Conservation (phyloP, 352 stramenopile genomes). For the Phytophthora megakarya region DNA sequence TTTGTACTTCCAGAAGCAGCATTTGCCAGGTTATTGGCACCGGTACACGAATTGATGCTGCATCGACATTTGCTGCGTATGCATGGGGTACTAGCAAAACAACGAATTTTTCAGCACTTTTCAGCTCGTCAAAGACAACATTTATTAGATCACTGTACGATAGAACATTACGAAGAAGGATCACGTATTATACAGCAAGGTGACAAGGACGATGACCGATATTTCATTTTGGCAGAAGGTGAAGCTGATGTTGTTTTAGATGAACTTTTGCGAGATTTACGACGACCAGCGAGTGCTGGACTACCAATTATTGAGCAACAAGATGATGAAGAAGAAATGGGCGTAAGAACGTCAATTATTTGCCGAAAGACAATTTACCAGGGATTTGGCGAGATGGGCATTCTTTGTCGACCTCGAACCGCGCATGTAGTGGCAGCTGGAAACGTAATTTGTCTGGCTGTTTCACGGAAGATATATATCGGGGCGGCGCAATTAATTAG, state of each 20-base stretch:
- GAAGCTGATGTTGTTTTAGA: conserved; percentile 61
- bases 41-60: conserved; percentile 63
- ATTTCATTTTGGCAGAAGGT: conserved; percentile 71
- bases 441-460: conserved; percentile 45
- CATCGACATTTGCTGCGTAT: conserved; percentile 58
- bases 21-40: conserved; percentile 47
- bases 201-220: conserved; percentile 63
- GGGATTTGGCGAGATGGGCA: conserved; percentile 82
- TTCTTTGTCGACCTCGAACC: conserved; percentile 61
- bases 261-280: conserved; percentile 26
- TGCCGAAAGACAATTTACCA: conserved; percentile 66
- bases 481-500: conserved; percentile 44
- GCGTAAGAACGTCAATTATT: conserved; percentile 38
- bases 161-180: conserved; percentile 51
- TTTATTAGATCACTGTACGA: conserved; percentile 54
- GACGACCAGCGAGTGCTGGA: neutral
- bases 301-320: neutral
- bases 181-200: conserved; percentile 58
- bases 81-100: conserved; percentile 61
- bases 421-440: conserved; percentile 54
- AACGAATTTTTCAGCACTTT: conserved; percentile 69
- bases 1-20: conserved; percentile 47
- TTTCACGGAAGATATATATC: conserved; percentile 58
- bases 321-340: conserved; percentile 5
- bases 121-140: conserved; percentile 26